Evolutionary conservation across 768 basidiomycete genomes (phyloP), one percentile per base, ranked within the genome.

Genomic region (Goffeauzyma gilvescens): DNA sequence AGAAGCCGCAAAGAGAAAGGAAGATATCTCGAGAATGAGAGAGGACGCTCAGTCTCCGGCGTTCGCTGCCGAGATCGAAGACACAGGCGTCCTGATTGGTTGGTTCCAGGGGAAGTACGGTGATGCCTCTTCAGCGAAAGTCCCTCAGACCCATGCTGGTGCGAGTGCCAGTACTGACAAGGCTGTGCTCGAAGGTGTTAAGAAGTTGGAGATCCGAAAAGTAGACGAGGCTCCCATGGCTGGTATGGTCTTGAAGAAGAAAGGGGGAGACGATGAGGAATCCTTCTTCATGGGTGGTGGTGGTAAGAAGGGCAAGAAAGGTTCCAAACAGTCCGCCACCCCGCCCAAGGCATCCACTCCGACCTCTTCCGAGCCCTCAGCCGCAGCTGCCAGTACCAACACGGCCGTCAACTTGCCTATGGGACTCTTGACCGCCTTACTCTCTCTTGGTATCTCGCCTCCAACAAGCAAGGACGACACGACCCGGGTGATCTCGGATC

Each of bases 31-130:
- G 8, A 78, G 75, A 28, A 62, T 95, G 35, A 76, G 81, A 39
- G 93, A 98, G 46, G 87, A 96, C 60, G 93, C 93, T 18, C 75
- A 77, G 46, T 57, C 71, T 18, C 89, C 93, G 21, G 93, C 93
- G 0, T 96, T 74, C 71, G 82, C 84, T 56, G 71, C 76, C 41
- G 76, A 95, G 61, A 86, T 98, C 55, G 85, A 96, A 68, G 93
- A 96, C 61, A 95, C 87, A 67, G 47, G 44, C 23, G 57, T 63
- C 32, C 43, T 63, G n/a, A 55, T 59, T 42, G 55, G 55, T 4
- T 63, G 62, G 62, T 63, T 63, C 45, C 52, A 59, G 40, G 59
- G 62, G 3, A 57, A 57, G 40, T 61, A 58, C 45, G 59, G 56
- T n/a, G 43, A 44, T 17, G n/a, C n/a, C n/a, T n/a, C n/a, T n/a